Evolutionary conservation across 345 rosid species (phyloP).

Genomic region (Eucalyptus cloeziana): DNA sequence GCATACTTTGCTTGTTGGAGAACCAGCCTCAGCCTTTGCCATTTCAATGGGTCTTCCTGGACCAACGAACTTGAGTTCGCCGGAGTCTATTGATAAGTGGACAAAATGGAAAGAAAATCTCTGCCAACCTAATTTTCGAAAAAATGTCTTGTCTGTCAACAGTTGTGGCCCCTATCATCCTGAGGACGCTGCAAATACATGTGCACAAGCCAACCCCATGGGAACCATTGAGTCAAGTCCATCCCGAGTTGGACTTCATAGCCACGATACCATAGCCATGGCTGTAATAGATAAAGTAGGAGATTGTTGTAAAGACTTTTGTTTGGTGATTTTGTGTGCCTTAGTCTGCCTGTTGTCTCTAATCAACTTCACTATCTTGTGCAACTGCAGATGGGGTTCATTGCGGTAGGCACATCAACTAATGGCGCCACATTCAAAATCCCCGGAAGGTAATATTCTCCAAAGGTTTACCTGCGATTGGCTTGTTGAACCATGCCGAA

Average conservation of each 20-base stretch:
- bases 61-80: slow-evolving; percentile 73
- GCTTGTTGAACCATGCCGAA: background rate
- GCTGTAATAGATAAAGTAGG: slow-evolving; percentile 75
- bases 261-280: slow-evolving; percentile 92
- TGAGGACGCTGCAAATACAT: slow-evolving; percentile 1
- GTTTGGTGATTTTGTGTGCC: background rate
- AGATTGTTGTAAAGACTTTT: background rate
- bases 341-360: background rate
- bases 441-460: slow-evolving; percentile 65
- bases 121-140: slow-evolving; percentile 86
- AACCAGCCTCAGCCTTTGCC: slow-evolving; percentile 75
- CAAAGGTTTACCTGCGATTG: background rate
- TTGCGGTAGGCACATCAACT: slow-evolving; percentile 95
- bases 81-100: slow-evolving; percentile 75
- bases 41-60: slow-evolving; percentile 94
- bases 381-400: slow-evolving; percentile 49
- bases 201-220: slow-evolving; percentile 8
- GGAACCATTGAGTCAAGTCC: slow-evolving; percentile 17
- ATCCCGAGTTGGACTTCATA: slow-evolving; percentile 56
- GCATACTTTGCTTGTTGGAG: slow-evolving; percentile 85
- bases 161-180: slow-evolving; percentile 81
- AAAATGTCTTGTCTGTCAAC: slow-evolving; percentile 47
- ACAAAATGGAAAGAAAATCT: slow-evolving; percentile 49
- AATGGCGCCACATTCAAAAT: slow-evolving; percentile 95
- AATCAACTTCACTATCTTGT: background rate